Conservation (phyloP, 1,284 basidiomycete species). For the Mycosarcoma maydis region DNA sequence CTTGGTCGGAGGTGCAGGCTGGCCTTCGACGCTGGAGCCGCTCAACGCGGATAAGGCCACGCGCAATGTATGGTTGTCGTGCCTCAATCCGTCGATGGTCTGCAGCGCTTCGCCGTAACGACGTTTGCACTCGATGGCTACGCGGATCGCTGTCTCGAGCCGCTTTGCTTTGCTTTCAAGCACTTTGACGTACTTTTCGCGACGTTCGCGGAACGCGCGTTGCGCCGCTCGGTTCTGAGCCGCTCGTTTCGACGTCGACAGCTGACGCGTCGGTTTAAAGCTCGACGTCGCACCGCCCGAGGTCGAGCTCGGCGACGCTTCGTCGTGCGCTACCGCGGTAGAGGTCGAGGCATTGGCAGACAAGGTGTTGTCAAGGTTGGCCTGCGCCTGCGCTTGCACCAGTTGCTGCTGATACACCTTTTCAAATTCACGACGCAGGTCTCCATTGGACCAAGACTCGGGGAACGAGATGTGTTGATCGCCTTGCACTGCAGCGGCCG, state of each 20-base stretch:
- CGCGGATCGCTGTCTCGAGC: slow-evolving; percentile 46
- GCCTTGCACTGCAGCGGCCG: slow-evolving; percentile 4
- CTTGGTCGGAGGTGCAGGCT: slow-evolving; percentile 23
- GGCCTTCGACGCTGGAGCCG: slow-evolving; percentile 34
- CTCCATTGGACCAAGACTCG: slow-evolving; percentile 27
- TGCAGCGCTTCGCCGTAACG: slow-evolving; percentile 50
- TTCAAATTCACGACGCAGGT: slow-evolving; percentile 31
- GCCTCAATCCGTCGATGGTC: slow-evolving; percentile 56
- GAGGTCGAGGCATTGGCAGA: slow-evolving; percentile 3
- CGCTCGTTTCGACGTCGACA: slow-evolving; percentile 57
- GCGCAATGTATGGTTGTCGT: slow-evolving; percentile 55
- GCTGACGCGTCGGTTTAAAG: slow-evolving; percentile 41
- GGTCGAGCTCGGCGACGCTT: background rate
- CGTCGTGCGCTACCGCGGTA: background rate
- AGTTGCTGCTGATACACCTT: slow-evolving; percentile 45
- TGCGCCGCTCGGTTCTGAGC: slow-evolving; percentile 62
- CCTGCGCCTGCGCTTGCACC: slow-evolving; percentile 19
- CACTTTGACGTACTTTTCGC: slow-evolving; percentile 59
- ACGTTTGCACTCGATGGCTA: slow-evolving; percentile 52
- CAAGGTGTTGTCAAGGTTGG: no score
- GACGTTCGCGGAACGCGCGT: slow-evolving; percentile 59
- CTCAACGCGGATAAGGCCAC: slow-evolving; percentile 58
- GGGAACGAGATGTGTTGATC: slow-evolving; percentile 11
- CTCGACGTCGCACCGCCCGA: no score
- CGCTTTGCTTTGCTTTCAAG: slow-evolving; percentile 54